phyloP scores from a whole-genome alignment of 1,284 basidiomycete genomes.

The Cerioporus squamosus region DNA sequence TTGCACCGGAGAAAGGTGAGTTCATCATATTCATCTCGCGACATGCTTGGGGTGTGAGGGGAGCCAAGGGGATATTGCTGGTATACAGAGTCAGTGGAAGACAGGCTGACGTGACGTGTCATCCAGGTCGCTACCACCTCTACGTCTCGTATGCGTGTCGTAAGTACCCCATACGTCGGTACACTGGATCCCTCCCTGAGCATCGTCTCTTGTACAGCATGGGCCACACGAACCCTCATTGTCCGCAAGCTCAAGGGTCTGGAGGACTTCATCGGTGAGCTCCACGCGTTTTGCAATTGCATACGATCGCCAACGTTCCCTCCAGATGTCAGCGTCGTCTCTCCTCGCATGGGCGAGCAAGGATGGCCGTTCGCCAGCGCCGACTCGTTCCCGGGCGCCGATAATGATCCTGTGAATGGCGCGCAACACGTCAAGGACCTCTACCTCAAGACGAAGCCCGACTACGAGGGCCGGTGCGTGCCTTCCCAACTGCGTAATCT shows the following conservation, averaged over 20 bases:
- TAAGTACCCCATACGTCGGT: slow-evolving; percentile 44
- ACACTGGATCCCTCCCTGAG: not conserved
- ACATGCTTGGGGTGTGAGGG: no score
- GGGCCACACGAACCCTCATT: slow-evolving; percentile 94
- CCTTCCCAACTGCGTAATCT: slow-evolving; percentile 53
- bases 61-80: no score
- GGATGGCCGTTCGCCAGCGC: slow-evolving; percentile 89
- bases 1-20: slow-evolving; percentile 78
- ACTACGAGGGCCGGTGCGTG: slow-evolving; percentile 68
- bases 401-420: slow-evolving; percentile 72
- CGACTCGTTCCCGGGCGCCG: slow-evolving; percentile 75
- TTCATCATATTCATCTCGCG: not conserved
- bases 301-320: not conserved
- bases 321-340: slow-evolving; percentile 50
- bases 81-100: no score
- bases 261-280: slow-evolving; percentile 79
- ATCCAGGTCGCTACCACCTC: slow-evolving; percentile 83
- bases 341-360: slow-evolving; percentile 81
- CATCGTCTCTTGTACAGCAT: slow-evolving; percentile 53
- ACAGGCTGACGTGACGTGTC: no score
- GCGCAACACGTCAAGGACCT: slow-evolving; percentile 83
- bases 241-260: slow-evolving; percentile 91
- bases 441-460: slow-evolving; percentile 78
- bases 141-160: slow-evolving; percentile 84
- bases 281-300: not conserved